phyloP scores from a whole-genome alignment of 768 basidiomycete genomes.

The Agaricus sinodeliciosus region DNA sequence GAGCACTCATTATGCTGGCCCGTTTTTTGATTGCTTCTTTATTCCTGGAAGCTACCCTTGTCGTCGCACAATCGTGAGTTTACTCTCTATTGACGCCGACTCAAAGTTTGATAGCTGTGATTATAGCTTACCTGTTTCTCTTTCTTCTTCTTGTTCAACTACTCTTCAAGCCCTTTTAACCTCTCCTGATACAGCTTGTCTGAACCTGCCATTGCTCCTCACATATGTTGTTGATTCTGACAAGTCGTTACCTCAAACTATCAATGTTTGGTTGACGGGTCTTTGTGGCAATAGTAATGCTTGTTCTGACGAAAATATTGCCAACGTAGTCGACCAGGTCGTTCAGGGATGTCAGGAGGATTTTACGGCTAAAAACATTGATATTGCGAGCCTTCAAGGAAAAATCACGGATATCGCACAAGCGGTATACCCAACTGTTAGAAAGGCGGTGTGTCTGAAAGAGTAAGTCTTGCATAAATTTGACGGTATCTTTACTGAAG shows the following conservation, averaged over 20 bases:
- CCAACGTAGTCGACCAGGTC: slow-evolving; percentile 45
- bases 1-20: slow-evolving; percentile 10
- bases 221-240: slow-evolving; percentile 22
- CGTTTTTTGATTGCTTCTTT: slow-evolving; percentile 20
- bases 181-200: slow-evolving; percentile 39
- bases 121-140: slow-evolving; percentile 17
- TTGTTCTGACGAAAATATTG: slow-evolving; percentile 57
- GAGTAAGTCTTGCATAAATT: slow-evolving; percentile 31
- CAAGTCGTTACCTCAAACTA: slow-evolving; percentile 36
- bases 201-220: slow-evolving; percentile 39
- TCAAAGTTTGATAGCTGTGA: neutral
- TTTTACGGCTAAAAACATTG: slow-evolving; percentile 39
- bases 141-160: slow-evolving; percentile 44
- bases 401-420: slow-evolving; percentile 24
- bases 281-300: slow-evolving; percentile 38
- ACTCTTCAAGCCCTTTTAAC: slow-evolving; percentile 37
- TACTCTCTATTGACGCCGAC: neutral
- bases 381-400: neutral
- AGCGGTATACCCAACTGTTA: slow-evolving; percentile 37
- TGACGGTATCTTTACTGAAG: slow-evolving; percentile 8
- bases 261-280: slow-evolving; percentile 57
- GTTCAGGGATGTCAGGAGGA: slow-evolving; percentile 41
- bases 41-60: slow-evolving; percentile 19
- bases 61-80: slow-evolving; percentile 39
- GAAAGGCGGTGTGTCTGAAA: slow-evolving; percentile 45